Conservation (phyloP, 768 basidiomycete genomes). For the Omphalotus guepiniiformis region DNA sequence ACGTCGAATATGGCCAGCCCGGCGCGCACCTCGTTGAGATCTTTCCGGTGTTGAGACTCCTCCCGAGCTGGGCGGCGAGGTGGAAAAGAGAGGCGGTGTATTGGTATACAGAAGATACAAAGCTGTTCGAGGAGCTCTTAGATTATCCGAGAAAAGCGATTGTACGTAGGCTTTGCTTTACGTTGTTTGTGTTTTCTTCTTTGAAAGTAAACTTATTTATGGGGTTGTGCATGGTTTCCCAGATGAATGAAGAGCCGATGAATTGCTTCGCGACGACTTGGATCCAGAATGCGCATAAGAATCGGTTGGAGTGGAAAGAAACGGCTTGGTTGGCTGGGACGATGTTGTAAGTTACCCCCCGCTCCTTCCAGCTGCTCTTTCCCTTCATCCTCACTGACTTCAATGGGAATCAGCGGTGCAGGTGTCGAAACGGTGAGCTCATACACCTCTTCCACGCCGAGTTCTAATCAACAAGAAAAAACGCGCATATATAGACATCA, state of each 20-base stretch:
- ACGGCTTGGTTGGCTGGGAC: not conserved
- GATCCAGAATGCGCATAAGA: not conserved
- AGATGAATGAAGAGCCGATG: not conserved
- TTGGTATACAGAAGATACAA: constrained; percentile 13
- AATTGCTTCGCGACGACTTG: not conserved
- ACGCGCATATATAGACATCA: constrained; percentile 28
- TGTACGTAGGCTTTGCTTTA: not conserved
- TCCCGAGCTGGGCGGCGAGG: constrained; percentile 24
- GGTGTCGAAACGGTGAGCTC: constrained; percentile 9
- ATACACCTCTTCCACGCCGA: not conserved
- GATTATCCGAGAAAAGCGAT: not conserved
- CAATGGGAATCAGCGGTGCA: not conserved
- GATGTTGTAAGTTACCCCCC: constrained; percentile 9
- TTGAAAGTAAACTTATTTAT: too few species aligned
- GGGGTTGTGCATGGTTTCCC: too few species aligned
- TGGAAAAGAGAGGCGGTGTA: constrained; percentile 23
- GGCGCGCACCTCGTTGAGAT: constrained; percentile 31
- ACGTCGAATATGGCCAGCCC: constrained; percentile 21
- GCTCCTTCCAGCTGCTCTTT: not conserved
- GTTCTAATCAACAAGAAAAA: not conserved
- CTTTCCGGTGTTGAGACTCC: constrained; percentile 19
- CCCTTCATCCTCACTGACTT: not conserved
- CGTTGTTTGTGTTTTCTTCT: too few species aligned
- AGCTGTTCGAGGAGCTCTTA: constrained; percentile 15
- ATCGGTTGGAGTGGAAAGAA: not conserved